phyloP scores from a whole-genome alignment of 345 rosid genomes.

The Gossypium herbaceum region DNA sequence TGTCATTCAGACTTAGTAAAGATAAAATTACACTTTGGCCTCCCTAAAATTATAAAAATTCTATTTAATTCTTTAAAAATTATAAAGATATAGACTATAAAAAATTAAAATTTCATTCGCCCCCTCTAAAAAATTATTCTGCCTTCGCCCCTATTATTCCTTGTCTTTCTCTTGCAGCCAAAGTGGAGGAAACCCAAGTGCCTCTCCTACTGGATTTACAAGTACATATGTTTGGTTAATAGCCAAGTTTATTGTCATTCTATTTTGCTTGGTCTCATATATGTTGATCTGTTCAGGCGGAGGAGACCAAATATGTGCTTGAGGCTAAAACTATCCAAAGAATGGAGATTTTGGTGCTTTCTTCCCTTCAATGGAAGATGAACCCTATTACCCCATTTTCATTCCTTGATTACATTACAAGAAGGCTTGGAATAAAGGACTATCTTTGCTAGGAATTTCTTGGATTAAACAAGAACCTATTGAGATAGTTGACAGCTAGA shows the following conservation, averaged over 20 bases:
- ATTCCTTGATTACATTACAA: conserved; percentile 51
- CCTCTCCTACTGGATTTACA: conserved; percentile 64
- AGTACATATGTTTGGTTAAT: conserved; percentile 25
- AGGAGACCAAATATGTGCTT: conserved; percentile 47
- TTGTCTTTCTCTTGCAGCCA: conserved; percentile 71
- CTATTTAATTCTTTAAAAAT: no score
- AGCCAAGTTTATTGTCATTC: background rate
- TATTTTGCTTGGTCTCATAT: conserved; percentile 1
- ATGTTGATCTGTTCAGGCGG: conserved; percentile 40
- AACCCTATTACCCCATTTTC: conserved; percentile 63
- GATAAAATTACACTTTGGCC: no score
- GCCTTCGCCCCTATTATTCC: background rate
- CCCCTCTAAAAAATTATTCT: no score
- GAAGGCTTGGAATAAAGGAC: conserved; percentile 57
- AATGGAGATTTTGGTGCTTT: conserved; percentile 67
- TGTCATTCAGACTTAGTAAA: no score
- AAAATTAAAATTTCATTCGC: no score
- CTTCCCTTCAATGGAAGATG: conserved; percentile 79
- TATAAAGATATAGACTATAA: no score
- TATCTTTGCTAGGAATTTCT: conserved; percentile 48
- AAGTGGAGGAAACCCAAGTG: conserved; percentile 54
- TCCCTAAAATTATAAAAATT: no score
- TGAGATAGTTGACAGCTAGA: no score
- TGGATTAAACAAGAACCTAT: no score
- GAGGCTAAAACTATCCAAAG: conserved; percentile 57